Conservation (phyloP, 352 stramenopile species). For the Phytopythium sindhum region DNA sequence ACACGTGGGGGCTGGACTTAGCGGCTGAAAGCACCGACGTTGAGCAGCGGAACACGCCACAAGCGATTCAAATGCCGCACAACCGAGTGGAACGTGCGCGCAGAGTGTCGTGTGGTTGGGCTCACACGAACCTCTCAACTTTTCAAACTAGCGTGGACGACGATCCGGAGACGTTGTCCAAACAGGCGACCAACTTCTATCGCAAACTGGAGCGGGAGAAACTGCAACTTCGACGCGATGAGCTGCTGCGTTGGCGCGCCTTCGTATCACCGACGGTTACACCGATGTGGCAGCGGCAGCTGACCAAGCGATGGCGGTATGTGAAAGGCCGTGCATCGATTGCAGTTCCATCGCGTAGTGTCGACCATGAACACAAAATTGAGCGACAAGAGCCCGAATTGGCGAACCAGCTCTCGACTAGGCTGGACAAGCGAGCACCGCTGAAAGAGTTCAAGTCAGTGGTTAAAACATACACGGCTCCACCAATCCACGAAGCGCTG, state of each 20-base stretch:
- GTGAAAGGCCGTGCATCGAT: neutral
- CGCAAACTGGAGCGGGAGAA: slow-evolving; percentile 26
- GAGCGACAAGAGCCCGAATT: neutral
- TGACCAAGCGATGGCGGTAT: neutral
- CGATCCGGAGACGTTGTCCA: slow-evolving; percentile 4
- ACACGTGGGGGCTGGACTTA: slow-evolving; percentile 64
- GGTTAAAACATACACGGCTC: neutral
- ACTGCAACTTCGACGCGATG: slow-evolving; percentile 20
- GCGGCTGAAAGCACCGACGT: slow-evolving; percentile 36
- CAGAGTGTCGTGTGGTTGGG: slow-evolving; percentile 61
- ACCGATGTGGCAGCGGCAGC: neutral
- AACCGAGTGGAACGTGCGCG: slow-evolving; percentile 29
- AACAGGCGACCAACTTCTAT: slow-evolving; percentile 24
- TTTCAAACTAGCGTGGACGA: slow-evolving; percentile 10
- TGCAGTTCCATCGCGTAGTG: too few species aligned
- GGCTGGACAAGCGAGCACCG: neutral
- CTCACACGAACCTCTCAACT: slow-evolving; percentile 61
- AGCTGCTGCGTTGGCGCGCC: slow-evolving; percentile 20
- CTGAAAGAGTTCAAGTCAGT: neutral
- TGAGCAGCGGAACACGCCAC: slow-evolving; percentile 30
- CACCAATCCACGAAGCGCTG: neutral
- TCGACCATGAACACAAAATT: neutral
- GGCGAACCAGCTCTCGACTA: neutral
- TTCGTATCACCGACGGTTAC: slow-evolving; percentile 9
- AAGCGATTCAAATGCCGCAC: slow-evolving; percentile 24